Evolutionary conservation across 208 protist genomes (phyloP).

Genomic region (Wallacemonas collosoma): DNA sequence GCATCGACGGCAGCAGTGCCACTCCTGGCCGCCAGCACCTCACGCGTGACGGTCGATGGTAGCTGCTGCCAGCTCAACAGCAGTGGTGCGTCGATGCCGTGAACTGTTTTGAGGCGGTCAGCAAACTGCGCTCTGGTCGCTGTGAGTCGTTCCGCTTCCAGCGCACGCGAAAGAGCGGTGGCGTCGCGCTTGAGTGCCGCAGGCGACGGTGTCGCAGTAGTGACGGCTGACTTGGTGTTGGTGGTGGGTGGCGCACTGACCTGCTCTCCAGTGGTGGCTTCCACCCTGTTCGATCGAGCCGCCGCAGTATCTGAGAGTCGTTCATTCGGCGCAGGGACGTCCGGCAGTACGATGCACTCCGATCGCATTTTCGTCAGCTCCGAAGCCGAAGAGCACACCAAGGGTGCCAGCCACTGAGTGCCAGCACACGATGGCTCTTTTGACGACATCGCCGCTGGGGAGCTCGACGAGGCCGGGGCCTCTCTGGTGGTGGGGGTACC

Average conservation of each 20-base stretch:
- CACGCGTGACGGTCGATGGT: conserved; percentile 26
- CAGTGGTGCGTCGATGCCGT: conserved; percentile 1
- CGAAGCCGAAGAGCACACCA: not conserved
- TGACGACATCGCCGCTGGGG: not conserved
- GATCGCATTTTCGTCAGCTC: not conserved
- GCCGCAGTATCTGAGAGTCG: no score
- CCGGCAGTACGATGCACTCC: conserved; percentile 1
- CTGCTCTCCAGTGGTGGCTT: no score
- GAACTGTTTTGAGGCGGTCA: not conserved
- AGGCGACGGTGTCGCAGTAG: not conserved
- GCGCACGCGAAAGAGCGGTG: not conserved
- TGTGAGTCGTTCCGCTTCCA: not conserved
- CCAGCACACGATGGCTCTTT: not conserved
- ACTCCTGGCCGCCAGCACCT: conserved; percentile 26
- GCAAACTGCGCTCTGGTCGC: not conserved
- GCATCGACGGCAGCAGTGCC: conserved; percentile 36
- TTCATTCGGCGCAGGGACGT: not conserved
- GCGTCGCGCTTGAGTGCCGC: not conserved
- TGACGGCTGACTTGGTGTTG: not conserved
- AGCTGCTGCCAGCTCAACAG: conserved; percentile 7
- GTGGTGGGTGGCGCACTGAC: not conserved
- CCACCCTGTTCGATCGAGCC: no score
- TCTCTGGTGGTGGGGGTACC: not conserved
- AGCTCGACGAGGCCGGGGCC: not conserved
- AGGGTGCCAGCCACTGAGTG: not conserved